Conservation (phyloP, 2,329 filamentous ascomycete genomes). For the Emergomyces orientalis region DNA sequence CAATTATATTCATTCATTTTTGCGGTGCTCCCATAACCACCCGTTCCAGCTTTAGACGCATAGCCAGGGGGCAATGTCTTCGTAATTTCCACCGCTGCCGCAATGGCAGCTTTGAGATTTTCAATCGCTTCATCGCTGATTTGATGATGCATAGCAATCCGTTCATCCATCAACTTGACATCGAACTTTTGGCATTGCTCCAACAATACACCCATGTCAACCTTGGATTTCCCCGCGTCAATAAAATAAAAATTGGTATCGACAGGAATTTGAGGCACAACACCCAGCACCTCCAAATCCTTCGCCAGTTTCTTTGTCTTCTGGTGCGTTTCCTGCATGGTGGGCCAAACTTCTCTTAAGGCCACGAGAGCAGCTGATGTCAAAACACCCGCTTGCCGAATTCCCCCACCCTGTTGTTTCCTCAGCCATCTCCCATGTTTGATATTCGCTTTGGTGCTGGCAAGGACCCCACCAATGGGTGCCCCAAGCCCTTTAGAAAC, state of each 20-base stretch:
- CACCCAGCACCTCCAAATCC: slow-evolving; percentile 33
- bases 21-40: slow-evolving; percentile 20
- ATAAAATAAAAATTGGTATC: slow-evolving; percentile 24
- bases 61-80: slow-evolving; percentile 17
- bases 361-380: slow-evolving; percentile 20
- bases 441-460: slow-evolving; percentile 46
- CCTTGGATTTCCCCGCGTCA: slow-evolving; percentile 16
- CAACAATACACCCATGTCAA: slow-evolving; percentile 21
- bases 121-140: slow-evolving; percentile 27
- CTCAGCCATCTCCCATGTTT: slow-evolving; percentile 57
- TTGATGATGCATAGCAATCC: slow-evolving; percentile 24
- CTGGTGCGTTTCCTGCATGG: slow-evolving; percentile 19
- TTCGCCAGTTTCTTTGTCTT: slow-evolving; percentile 18
- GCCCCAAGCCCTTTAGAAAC: slow-evolving; percentile 70
- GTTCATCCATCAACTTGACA: slow-evolving; percentile 22
- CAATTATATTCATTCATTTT: slow-evolving; percentile 25
- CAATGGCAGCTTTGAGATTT: slow-evolving; percentile 20
- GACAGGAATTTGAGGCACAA: slow-evolving; percentile 38
- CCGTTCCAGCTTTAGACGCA: slow-evolving; percentile 12
- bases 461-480: slow-evolving; percentile 61
- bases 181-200: slow-evolving; percentile 19
- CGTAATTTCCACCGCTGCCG: slow-evolving; percentile 18
- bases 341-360: slow-evolving; percentile 20
- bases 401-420: slow-evolving; percentile 66
- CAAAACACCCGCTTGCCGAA: slow-evolving; percentile 49